These are phyloP conservation scores for Fomitiporia mediterranea DNA, from an alignment of 1,284 basidiomycete species.

Conservation along the genomic window DNA sequence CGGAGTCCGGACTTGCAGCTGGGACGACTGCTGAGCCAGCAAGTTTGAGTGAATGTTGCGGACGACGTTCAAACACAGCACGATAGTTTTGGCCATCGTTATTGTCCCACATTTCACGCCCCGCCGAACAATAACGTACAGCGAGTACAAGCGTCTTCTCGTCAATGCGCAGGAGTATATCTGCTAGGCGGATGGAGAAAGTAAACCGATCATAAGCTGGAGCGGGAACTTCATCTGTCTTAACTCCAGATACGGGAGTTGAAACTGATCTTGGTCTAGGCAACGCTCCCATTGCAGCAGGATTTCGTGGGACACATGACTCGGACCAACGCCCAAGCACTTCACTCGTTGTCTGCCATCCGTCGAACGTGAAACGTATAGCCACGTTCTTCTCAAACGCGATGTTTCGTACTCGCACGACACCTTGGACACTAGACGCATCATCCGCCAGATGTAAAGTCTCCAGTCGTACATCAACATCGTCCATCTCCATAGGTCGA, in stretches of 20 bases:
- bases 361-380: constrained; percentile 89
- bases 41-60: constrained; percentile 1
- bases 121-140: constrained; percentile 70
- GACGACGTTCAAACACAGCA: constrained; percentile 44
- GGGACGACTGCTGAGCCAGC: constrained; percentile 13
- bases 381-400: constrained; percentile 87
- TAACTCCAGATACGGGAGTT: constrained; percentile 44
- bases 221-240: constrained; percentile 37
- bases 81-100: constrained; percentile 80
- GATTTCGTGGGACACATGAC: constrained; percentile 32
- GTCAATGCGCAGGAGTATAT: constrained; percentile 66
- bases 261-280: background rate
- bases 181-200: constrained; percentile 63
- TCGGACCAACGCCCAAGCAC: constrained; percentile 78
- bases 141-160: constrained; percentile 85
- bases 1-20: background rate
- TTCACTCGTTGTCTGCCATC: constrained; percentile 95
- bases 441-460: constrained; percentile 58
- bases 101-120: constrained; percentile 88
- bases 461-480: constrained; percentile 49
- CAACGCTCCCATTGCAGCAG: too few species aligned
- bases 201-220: constrained; percentile 39
- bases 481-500: constrained; percentile 25
- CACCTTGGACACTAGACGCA: constrained; percentile 55
- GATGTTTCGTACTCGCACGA: constrained; percentile 79